A percentile compares a stretch with the other conserved stretches of the same genome.
Conservation (phyloP, 164 flowering plant genomes). For the Berberis vulgaris region DNA sequence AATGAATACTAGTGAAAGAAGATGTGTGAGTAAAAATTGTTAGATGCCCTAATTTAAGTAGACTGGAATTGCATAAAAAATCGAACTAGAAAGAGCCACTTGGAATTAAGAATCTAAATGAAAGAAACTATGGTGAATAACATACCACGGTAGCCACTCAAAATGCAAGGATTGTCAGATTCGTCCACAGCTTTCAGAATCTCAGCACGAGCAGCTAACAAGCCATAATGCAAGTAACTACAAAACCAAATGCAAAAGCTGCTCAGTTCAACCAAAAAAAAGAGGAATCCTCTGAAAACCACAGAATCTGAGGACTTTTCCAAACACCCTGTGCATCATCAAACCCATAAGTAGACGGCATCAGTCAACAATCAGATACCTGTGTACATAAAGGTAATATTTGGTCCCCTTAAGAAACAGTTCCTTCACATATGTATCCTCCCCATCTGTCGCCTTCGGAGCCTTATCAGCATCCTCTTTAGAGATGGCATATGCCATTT, state of each 20-base stretch:
- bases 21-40: too few species aligned
- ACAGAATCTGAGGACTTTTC: too few species aligned
- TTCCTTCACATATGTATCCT: constrained; percentile 74
- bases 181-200: constrained; percentile 50
- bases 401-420: constrained; percentile 62
- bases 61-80: too few species aligned
- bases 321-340: too few species aligned
- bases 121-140: not conserved
- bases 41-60: too few species aligned
- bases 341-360: too few species aligned
- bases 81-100: too few species aligned
- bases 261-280: too few species aligned
- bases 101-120: too few species aligned
- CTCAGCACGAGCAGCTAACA: constrained; percentile 95
- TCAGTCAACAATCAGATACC: constrained; percentile 25
- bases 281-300: too few species aligned
- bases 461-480: constrained; percentile 67
- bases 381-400: constrained; percentile 90
- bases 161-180: constrained; percentile 63
- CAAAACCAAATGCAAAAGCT: too few species aligned
- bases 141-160: constrained; percentile 70
- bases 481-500: constrained; percentile 97
- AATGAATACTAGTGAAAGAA: too few species aligned
- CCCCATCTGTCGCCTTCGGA: constrained; percentile 54
- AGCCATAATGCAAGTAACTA: constrained; percentile 89